Percentiles rank a stretch among this genome's conserved stretches.
phyloP scores from a whole-genome alignment of 805 yeast species.

The Kurtzmaniella cleridarum region DNA sequence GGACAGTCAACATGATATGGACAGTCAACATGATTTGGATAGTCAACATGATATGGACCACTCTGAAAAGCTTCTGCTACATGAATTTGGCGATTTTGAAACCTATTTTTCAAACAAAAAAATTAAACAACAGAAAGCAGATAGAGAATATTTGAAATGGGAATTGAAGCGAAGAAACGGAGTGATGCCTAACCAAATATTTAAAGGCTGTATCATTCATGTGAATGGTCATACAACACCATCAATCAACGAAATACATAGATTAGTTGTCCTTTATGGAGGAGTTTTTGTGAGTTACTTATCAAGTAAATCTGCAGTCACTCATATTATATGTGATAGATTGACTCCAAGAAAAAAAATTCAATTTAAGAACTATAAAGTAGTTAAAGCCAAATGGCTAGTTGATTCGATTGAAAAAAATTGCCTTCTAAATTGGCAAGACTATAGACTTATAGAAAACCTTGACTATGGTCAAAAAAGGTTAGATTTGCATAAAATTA shows the following conservation, averaged over 20 bases:
- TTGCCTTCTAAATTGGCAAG: constrained; percentile 61
- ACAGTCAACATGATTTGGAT: background rate
- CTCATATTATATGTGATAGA: constrained; percentile 79
- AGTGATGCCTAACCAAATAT: constrained; percentile 34
- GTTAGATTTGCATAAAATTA: constrained; percentile 10
- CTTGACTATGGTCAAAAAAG: constrained; percentile 52
- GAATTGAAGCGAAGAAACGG: constrained; percentile 32
- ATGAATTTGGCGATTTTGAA: constrained; percentile 61
- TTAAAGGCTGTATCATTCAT: constrained; percentile 59
- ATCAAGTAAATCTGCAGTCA: constrained; percentile 64
- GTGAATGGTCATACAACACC: constrained; percentile 92
- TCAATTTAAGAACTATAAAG: constrained; percentile 63
- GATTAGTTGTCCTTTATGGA: constrained; percentile 69
- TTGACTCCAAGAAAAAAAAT: constrained; percentile 71
- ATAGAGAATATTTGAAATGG: constrained; percentile 46
- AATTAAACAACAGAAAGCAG: constrained; percentile 56
- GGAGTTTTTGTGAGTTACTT: constrained; percentile 71
- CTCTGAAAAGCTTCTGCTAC: constrained; percentile 21
- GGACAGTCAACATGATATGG: background rate
- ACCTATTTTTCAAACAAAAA: constrained; percentile 60
- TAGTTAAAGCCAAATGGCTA: constrained; percentile 82
- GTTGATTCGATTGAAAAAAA: constrained; percentile 51
- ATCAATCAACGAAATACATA: constrained; percentile 65
- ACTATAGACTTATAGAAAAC: constrained; percentile 47
- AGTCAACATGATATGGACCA: constrained; percentile 3